A percentile compares a stretch with the other conserved stretches of the same genome.
phyloP scores from a whole-genome alignment of 2,329 filamentous ascomycete species.

The Mycosphaerella sp. region DNA sequence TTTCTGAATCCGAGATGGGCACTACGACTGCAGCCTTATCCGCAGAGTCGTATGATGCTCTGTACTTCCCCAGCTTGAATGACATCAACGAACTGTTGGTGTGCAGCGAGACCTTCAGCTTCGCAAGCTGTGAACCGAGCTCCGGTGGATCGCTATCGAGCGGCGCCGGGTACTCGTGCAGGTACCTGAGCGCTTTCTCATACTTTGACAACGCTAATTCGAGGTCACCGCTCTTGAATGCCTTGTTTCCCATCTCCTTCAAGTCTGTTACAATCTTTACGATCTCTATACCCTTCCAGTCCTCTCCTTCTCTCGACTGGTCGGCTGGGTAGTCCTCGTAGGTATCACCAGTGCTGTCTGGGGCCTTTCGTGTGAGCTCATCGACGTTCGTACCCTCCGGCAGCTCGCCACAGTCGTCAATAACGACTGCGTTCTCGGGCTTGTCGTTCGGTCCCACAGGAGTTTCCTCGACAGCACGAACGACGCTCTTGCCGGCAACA shows the following conservation, averaged over 20 bases:
- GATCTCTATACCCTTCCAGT: conserved; percentile 61
- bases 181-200: conserved; percentile 82
- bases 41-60: conserved; percentile 65
- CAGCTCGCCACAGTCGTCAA: conserved; percentile 80
- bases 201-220: conserved; percentile 78
- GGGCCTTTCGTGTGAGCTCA: conserved; percentile 58
- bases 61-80: conserved; percentile 69
- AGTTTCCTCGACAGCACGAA: conserved; percentile 84
- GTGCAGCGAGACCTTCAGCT: conserved; percentile 78
- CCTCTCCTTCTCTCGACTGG: conserved; percentile 48
- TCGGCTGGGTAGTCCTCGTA: conserved; percentile 98
- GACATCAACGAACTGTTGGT: conserved; percentile 82
- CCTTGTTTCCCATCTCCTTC: conserved; percentile 87
- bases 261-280: conserved; percentile 75
- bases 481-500: conserved; percentile 81
- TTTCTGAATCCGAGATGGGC: conserved; percentile 64
- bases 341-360: conserved; percentile 78
- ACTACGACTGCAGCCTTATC: conserved; percentile 64
- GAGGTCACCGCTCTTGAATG: conserved; percentile 75
- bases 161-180: conserved; percentile 73
- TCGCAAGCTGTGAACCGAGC: conserved; percentile 59
- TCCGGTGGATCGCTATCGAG: conserved; percentile 64
- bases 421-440: conserved; percentile 64
- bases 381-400: conserved; percentile 61
- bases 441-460: conserved; percentile 70